Evolutionary conservation across 495 filamentous ascomycete species (phyloP).

Genomic region (Tetracladium marchalianum): DNA sequence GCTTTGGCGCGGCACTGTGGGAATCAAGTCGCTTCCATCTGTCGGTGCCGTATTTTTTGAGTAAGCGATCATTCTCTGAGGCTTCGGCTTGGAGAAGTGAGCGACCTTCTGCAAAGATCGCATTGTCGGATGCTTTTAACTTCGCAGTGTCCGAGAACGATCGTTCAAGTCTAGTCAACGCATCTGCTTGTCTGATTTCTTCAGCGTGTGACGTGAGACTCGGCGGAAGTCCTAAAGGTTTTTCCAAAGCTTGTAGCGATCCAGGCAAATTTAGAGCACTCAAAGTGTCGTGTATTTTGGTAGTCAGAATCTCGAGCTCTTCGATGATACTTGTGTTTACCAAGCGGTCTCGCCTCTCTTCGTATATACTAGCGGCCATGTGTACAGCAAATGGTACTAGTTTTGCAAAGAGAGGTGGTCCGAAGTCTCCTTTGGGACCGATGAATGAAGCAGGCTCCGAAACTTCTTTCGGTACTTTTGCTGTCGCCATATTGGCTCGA

Average conservation of each 20-base stretch:
- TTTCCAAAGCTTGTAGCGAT: conserved; percentile 88
- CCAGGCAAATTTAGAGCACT: conserved; percentile 83
- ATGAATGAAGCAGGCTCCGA: conserved; percentile 70
- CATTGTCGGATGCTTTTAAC: conserved; percentile 63
- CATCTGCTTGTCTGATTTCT: conserved; percentile 89
- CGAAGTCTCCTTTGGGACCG: conserved; percentile 68
- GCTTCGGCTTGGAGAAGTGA: conserved; percentile 68
- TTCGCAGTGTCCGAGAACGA: conserved; percentile 81
- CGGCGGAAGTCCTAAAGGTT: conserved; percentile 84
- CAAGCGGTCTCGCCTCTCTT: conserved; percentile 77
- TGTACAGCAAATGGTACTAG: conserved; percentile 95
- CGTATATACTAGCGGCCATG: conserved; percentile 89
- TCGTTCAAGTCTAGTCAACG: conserved; percentile 58
- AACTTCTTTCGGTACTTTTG: conserved; percentile 73
- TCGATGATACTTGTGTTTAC: conserved; percentile 79
- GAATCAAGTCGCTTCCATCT: conserved; percentile 70
- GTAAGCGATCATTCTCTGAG: conserved; percentile 66
- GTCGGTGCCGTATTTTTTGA: conserved; percentile 77
- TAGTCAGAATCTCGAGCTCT: conserved; percentile 74
- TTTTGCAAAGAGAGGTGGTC: conserved; percentile 78
- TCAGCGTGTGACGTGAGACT: conserved; percentile 82
- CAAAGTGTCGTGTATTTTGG: conserved; percentile 68
- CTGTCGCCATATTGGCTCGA: conserved; percentile 77
- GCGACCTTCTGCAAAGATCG: conserved; percentile 72
- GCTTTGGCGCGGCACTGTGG: conserved; percentile 56